These are phyloP conservation scores for Yamagishiella unicocca DNA, from an alignment of 139 green algal genomes.

Conservation along the genomic window DNA sequence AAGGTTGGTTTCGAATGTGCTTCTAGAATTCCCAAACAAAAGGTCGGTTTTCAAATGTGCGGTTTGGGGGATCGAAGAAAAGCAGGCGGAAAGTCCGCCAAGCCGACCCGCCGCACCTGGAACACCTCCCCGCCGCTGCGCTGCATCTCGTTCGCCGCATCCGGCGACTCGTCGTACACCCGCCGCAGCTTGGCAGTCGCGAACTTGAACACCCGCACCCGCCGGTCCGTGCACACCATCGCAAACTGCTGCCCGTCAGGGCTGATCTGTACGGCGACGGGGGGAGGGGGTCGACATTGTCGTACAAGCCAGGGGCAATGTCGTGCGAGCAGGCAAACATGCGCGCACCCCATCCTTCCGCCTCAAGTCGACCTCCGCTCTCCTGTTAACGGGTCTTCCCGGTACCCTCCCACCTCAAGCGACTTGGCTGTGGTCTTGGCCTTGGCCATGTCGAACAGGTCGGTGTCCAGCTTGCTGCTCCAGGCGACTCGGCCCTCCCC, in stretches of 20 bases:
- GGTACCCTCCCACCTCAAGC: slow-evolving; percentile 57
- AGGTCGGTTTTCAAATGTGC: too few species aligned
- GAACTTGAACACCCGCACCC: slow-evolving; percentile 92
- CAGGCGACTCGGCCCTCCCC: slow-evolving; percentile 69
- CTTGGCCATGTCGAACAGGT: slow-evolving; percentile 96
- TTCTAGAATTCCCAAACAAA: too few species aligned
- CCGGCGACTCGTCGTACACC: slow-evolving; percentile 88
- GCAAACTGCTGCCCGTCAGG: slow-evolving; percentile 89
- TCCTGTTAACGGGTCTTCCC: too few species aligned
- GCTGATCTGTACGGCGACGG: slow-evolving; percentile 67
- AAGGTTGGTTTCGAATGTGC: too few species aligned
- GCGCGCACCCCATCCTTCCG: too few species aligned
- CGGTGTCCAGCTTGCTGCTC: slow-evolving; percentile 90
- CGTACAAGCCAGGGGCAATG: too few species aligned
- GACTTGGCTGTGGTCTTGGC: slow-evolving; percentile 74
- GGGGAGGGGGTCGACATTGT: too few species aligned
- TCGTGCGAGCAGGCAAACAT: too few species aligned
- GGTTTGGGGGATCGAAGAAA: too few species aligned
- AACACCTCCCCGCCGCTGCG: slow-evolving; percentile 52
- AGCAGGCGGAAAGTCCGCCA: too few species aligned
- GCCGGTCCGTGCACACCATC: slow-evolving; percentile 79
- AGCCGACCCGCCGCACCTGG: not conserved
- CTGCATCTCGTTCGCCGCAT: slow-evolving; percentile 89
- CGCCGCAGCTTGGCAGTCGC: slow-evolving; percentile 87
- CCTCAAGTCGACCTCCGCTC: too few species aligned